Conservation (phyloP, 192 early-diverging fungal species). For the Coemansia sp. region DNA sequence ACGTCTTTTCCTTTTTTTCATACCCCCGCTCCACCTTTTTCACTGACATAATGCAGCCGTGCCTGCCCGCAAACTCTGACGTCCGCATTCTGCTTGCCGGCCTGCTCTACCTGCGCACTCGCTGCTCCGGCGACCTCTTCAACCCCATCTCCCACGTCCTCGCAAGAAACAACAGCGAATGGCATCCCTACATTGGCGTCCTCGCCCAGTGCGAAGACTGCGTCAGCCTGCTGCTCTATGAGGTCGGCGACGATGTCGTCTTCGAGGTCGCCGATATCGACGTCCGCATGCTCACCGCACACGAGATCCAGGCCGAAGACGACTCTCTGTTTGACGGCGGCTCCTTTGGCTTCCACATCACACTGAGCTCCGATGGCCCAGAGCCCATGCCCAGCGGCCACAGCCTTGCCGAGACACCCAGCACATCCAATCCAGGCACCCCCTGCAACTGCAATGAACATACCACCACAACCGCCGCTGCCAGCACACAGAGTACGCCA, state of each 20-base stretch:
- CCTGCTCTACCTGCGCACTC: conserved; percentile 30
- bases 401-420: neutral
- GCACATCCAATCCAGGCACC: neutral
- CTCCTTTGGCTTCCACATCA: conserved; percentile 34
- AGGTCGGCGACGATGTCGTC: conserved; percentile 20
- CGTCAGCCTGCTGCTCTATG: conserved; percentile 35
- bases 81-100: conserved; percentile 25
- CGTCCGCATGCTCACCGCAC: conserved; percentile 5
- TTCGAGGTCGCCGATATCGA: conserved; percentile 37
- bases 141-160: conserved; percentile 29
- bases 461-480: neutral
- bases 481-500: neutral
- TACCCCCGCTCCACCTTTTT: conserved; percentile 1
- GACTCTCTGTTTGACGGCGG: conserved; percentile 38
- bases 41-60: conserved; percentile 8
- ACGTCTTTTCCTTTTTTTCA: conserved; percentile 2
- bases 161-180: conserved; percentile 13
- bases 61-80: conserved; percentile 6
- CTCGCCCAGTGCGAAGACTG: conserved; percentile 24
- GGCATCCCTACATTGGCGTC: conserved; percentile 36
- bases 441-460: neutral
- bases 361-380: neutral
- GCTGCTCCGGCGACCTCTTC: conserved; percentile 8
- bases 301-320: conserved; percentile 34
- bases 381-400: conserved; percentile 1